Evolutionary conservation across 2,329 filamentous ascomycete species (phyloP), one percentile per base, ranked within the genome.

Genomic region (Cladophialophora immunda): DNA sequence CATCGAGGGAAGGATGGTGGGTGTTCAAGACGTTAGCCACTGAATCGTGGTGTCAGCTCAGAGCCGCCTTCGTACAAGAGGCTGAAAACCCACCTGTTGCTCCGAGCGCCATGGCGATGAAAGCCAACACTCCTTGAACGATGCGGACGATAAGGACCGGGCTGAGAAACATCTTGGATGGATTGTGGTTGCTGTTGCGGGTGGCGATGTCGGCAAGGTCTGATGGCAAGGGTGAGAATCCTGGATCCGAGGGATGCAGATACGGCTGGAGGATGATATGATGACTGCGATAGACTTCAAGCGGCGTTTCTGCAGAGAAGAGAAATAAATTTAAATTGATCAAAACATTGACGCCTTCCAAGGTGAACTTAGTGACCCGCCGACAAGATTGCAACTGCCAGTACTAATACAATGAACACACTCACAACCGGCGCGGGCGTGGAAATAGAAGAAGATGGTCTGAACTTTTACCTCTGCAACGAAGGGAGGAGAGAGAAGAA

Each of bases 91-190:
- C 58, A 68, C 67, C 64, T 75, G 94, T 93, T 60, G 85, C 90
- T 56, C 88, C 90, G 38, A 96, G 79, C 25, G 90, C 92, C 9
- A 97, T 86, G 73, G 93, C 87, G 71, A 94, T 88, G 68, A 95
- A 82, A 38, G 89, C 84, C 73, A 96, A 86, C 47, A 92, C 71
- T 11, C 83, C 85, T 74, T 94, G 90, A 58, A 87, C 81, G 66
- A 86, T 83, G 76, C 93, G 91, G 70, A 91, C 81, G 47, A 89
- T 86, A 71, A 87, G 81, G 45, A 88, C 81, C 74, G 88, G 85
- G 67, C 81, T 81, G 75, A 86, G 77, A 32, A 80, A 79, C 86
- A 88, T 70, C 25, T 55, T 67, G 45, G 25, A 22, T 29, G 34
- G n/a, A 22, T 41, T 27, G 22, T 11, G 11, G 8, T 19, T 30